Evolutionary conservation across 176 grass and related monocot species (phyloP).

Genomic region (Ensete ventricosum): DNA sequence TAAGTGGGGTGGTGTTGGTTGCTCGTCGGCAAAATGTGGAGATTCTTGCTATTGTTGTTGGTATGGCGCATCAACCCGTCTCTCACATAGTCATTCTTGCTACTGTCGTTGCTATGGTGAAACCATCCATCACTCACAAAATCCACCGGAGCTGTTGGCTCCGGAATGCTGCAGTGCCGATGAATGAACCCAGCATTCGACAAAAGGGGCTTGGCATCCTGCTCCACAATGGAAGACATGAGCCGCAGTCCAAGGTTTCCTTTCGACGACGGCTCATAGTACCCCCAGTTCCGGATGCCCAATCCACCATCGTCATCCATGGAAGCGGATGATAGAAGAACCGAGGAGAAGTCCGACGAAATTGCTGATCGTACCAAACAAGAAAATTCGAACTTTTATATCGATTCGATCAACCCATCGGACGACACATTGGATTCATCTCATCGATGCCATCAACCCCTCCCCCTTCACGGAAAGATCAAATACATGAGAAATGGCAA

Average conservation of each 20-base stretch:
- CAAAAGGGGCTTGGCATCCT: constrained; percentile 4
- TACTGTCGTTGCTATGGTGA: constrained; percentile 4
- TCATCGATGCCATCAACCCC: background rate
- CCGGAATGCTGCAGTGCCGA: background rate
- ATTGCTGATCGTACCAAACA: background rate
- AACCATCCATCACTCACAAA: constrained; percentile 17
- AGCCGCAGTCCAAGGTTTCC: constrained; percentile 19
- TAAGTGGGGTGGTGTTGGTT: background rate
- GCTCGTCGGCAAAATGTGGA: constrained; percentile 8
- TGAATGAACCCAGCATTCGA: constrained; percentile 3
- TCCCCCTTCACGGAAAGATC: background rate
- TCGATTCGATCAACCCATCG: background rate
- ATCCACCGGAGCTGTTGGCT: constrained; percentile 12
- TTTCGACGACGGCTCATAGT: constrained; percentile 8
- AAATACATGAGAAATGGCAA: background rate
- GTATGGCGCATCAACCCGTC: background rate
- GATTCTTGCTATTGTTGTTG: background rate
- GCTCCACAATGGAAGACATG: constrained; percentile 14
- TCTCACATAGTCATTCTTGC: background rate
- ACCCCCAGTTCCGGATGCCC: constrained; percentile 16
- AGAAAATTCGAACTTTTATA: background rate
- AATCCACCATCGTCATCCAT: constrained; percentile 17
- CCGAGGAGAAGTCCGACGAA: background rate
- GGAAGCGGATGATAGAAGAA: background rate
- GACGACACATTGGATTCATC: constrained; percentile 2